Evolutionary conservation across 2,329 filamentous ascomycete species (phyloP).

Genomic region (Trichoderma citrinoviride): DNA sequence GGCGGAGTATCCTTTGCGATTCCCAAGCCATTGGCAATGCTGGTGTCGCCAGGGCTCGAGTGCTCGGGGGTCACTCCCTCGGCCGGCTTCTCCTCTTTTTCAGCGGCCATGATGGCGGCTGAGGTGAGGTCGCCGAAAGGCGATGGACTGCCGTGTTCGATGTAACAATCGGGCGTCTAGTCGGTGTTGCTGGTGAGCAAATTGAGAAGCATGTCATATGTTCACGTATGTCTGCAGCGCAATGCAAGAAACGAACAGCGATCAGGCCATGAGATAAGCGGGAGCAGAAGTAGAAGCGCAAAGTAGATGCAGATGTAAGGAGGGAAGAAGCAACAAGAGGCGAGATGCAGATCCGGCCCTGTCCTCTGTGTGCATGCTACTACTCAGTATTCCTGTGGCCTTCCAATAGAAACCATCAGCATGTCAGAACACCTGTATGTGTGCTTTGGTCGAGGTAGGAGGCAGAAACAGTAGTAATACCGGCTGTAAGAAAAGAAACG

Average conservation of each 20-base stretch:
- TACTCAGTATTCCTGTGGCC: neutral
- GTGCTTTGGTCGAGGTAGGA: neutral
- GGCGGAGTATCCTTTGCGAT: neutral
- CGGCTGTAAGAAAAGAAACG: slow-evolving; percentile 10
- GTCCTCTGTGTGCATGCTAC: neutral
- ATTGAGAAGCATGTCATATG: neutral
- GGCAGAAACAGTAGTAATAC: neutral
- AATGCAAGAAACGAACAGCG: neutral
- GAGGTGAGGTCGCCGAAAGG: slow-evolving; percentile 6
- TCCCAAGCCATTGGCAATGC: neutral
- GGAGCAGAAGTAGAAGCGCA: neutral
- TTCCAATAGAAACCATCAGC: neutral
- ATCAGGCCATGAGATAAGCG: neutral
- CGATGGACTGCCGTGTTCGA: slow-evolving; percentile 1
- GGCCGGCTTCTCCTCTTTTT: neutral
- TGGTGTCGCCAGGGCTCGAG: neutral
- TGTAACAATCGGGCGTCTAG: neutral
- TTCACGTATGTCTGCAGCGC: neutral
- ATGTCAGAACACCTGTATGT: neutral
- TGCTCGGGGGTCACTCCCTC: neutral
- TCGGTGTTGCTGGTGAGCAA: neutral
- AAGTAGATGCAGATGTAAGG: neutral
- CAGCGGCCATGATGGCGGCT: slow-evolving; percentile 22
- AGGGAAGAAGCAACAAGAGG: neutral
- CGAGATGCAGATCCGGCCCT: neutral